These are phyloP conservation scores for Tinospora cordifolia DNA, from an alignment of 164 flowering plant genomes.

Conservation along the genomic window DNA sequence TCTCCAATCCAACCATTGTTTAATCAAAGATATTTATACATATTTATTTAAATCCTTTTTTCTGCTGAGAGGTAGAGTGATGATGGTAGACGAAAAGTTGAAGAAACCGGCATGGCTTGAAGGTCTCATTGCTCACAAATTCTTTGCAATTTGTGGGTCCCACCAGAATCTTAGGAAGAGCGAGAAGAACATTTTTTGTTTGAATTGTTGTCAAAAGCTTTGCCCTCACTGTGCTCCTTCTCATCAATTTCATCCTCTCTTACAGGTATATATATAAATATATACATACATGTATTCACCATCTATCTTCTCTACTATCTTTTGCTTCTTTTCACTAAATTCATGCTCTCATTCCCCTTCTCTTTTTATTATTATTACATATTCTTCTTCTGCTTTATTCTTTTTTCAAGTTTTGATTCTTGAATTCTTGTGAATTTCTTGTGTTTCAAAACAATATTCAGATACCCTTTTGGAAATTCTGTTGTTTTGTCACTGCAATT, in stretches of 20 bases:
- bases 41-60: background rate
- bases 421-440: background rate
- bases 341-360: background rate
- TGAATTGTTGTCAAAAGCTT: constrained; percentile 42
- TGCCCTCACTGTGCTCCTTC: constrained; percentile 44
- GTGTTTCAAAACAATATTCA: background rate
- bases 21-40: background rate
- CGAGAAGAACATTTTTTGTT: constrained; percentile 48
- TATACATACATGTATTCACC: too few relatives aligned
- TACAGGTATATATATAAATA: too few relatives aligned
- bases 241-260: constrained; percentile 36
- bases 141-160: constrained; percentile 29
- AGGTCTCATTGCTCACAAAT: constrained; percentile 28
- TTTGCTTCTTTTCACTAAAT: background rate
- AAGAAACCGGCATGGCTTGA: constrained; percentile 35
- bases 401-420: background rate
- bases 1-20: background rate
- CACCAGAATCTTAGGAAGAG: constrained; percentile 40
- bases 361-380: background rate
- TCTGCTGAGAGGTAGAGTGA: background rate
- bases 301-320: background rate
- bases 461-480: background rate
- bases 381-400: too few relatives aligned
- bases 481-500: background rate
- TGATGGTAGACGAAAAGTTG: constrained; percentile 3